Evolutionary conservation across 106 monocot species (phyloP), one percentile per base, ranked within the genome.

Genomic region (Amphibolis antarctica): DNA sequence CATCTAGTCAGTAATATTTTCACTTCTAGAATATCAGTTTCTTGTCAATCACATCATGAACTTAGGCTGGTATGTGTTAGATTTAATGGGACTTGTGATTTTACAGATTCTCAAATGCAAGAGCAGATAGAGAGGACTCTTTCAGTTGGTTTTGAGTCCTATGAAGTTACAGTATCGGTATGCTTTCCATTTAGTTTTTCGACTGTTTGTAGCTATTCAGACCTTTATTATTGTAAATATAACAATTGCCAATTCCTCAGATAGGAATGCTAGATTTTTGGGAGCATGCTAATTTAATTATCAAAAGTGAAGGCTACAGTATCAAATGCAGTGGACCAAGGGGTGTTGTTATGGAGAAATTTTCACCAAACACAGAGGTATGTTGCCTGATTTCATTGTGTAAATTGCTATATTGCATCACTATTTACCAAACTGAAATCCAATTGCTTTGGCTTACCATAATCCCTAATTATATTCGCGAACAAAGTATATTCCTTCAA

Each of bases 251-350:
- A 26, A 26, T 27, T 60, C 10, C 24, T 9, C 79, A 90, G 90
- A 84, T 71, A 53, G 83, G 78, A 77, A 79, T 77, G 80, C 48
- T 80, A 53, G 76, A 85, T 71, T 87, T 85, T 18, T 98, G 98
- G 98, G 98, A 98, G 66, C 77, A 70, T 71, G 86, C 87, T 76
- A 54, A 82, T 53, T 67, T 98, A 67, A 77, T 80, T 15, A 81
- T 98, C 49, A 98, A 98, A 68, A 85, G 76, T 29, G 90, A 88
- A 65, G 87, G 80, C 47, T 98, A 85, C 66, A 91, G 82, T 65
- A 87, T 98, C 55, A 98, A 98, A 64, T 85, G 78, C 36, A 76
- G 76, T 72, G 87, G 86, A 28, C 78, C 82, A n/a, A 81, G 84
- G 46, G 80, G 91, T 64, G 86, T 84, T 62, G 78, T 90, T 53